Base-by-base conservation (phyloP, 2,329 filamentous ascomycete species). In the Sporothrix pseudoabietina region DNA sequence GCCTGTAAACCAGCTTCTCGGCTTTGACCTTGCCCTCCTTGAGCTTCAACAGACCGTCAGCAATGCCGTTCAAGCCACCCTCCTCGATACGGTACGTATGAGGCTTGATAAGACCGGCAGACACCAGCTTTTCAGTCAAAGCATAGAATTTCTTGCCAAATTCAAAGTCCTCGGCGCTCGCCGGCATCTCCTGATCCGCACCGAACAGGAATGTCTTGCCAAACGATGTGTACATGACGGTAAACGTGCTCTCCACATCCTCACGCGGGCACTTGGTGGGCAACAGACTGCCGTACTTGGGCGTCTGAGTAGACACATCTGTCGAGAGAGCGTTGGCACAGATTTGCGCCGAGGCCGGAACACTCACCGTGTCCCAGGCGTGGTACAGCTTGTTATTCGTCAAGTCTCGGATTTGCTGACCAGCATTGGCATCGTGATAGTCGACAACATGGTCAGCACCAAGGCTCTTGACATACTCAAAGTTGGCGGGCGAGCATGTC, bases 381-480 rank as follows among this genome's bases (percentile, higher is more conserved):
- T 81, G 81, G 0, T 65, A 74, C 0, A 87, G 80, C 1, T 71
- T 72, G 77, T 82, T 81, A 4, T 74, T 61, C 0, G 85, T 86
- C 76, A 81, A 80, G 0, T 73, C 76, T 4, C 79, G 77, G 54
- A 83, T 84, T 10, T 81, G 79, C 0, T 74, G 73, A 5, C 77
- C 82, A 74, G 80, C 82, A 1, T 78, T 79, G 0, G 81, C 75
- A 0, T 76, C 78, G 55, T 77, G 75, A 76, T 87, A 85, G 78
- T 88, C 84, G 76, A 87, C 86, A 5, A 79, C 80, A 4, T 78
- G 77, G 5, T 80, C 81, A 0, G 86, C 86, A 0, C 86, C 86
- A 44, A 79, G 81, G 0, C 72, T 73, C 49, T 80, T 78, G n/a
- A 82, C 82, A 1, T 85, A 79, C 2, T 81, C 80, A 69, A 81